Evolutionary conservation across 176 grass and related monocot species (phyloP).

Genomic region (Bolboschoenus planiculmis): DNA sequence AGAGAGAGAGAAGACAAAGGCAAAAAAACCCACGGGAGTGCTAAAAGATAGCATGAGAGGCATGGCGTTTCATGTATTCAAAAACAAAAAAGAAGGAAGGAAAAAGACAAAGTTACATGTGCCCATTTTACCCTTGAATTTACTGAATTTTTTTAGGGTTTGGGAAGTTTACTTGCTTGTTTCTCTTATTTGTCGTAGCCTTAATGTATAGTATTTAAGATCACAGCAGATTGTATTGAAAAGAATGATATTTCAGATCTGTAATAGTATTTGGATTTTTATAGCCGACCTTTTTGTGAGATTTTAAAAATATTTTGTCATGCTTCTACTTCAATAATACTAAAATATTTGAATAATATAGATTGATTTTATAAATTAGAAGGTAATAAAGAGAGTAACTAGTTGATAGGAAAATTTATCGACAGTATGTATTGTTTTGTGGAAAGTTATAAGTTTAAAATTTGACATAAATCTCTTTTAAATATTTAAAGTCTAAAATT

Average conservation of each 20-base stretch:
- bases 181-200: background rate
- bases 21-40: slow-evolving; percentile 12
- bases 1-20: background rate
- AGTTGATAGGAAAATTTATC: too few relatives aligned
- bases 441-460: background rate
- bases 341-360: background rate
- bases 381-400: too few relatives aligned
- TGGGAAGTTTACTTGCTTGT: background rate
- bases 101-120: slow-evolving; percentile 1
- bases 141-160: background rate
- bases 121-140: slow-evolving; percentile 20
- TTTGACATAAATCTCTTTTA: too few relatives aligned
- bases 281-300: background rate
- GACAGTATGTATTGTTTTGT: background rate
- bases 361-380: background rate
- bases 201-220: background rate
- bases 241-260: background rate
- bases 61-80: slow-evolving; percentile 14
- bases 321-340: background rate
- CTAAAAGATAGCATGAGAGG: slow-evolving; percentile 9
- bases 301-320: background rate
- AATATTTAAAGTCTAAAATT: too few relatives aligned
- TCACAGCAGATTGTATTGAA: background rate
- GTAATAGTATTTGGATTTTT: background rate
- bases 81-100: background rate